Conservation (phyloP, 352 stramenopile species). For the Aphanomyces invadans region DNA sequence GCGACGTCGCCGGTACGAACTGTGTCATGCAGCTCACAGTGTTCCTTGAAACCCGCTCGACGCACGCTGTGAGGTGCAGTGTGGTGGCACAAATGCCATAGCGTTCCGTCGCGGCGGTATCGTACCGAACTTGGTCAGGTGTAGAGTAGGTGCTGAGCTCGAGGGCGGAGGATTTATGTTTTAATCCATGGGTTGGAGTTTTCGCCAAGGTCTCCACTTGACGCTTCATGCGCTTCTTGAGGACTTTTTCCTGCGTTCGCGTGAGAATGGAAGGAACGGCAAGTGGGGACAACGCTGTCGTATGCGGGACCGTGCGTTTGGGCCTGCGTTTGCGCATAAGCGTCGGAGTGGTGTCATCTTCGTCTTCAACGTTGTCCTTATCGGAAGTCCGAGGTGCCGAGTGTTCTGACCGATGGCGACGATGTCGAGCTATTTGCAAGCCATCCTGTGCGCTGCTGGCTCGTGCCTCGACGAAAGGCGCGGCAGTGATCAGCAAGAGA, state of each 20-base stretch:
- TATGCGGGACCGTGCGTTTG: background rate
- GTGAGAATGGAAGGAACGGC: background rate
- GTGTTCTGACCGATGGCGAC: too few relatives aligned
- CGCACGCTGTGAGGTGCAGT: conserved; percentile 4
- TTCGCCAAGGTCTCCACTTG: background rate
- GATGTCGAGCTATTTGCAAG: too few relatives aligned
- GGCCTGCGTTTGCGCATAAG: background rate
- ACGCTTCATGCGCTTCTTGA: background rate
- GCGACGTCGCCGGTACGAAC: background rate
- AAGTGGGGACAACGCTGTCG: background rate
- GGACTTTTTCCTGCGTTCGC: background rate
- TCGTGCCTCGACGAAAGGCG: background rate
- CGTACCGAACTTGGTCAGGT: background rate
- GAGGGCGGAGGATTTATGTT: background rate
- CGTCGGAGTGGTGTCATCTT: background rate
- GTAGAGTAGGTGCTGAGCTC: background rate
- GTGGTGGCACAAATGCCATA: background rate
- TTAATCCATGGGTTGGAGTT: too few relatives aligned
- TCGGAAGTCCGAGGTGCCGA: background rate
- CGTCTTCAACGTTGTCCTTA: background rate
- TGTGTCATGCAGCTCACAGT: background rate
- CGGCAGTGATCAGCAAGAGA: background rate
- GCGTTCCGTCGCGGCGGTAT: background rate
- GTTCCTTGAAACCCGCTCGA: background rate
- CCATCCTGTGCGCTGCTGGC: too few relatives aligned